Evolutionary conservation across 306 rosid species (phyloP), one percentile per base, ranked within the genome.

Genomic region (Rosa chinensis): DNA sequence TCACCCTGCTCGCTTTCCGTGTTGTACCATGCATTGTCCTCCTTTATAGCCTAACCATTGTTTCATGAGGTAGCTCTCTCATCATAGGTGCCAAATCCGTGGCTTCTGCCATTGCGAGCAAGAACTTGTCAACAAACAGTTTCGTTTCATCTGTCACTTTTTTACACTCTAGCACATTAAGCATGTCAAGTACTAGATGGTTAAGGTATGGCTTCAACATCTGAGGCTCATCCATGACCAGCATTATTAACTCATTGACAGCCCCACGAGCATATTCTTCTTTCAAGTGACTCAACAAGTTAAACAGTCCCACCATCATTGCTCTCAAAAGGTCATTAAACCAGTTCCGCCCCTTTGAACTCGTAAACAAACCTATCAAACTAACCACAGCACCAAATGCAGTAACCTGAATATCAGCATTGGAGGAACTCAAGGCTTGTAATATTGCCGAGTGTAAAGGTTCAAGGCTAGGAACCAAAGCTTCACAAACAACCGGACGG

Each of bases 321-420:
- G 52, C 78, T 21, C 78, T 21, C 78, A 74, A 40, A 55, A 58
- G 68, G 42, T 74, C 78, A 56, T 58, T 63, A 74, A 74, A 74
- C 78, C 78, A 74, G 63, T 74, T 74, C 40, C 78, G 21, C 67
- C 68, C 78, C 5, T 28, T 40, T 12, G 78, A 74, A n/a, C 25
- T 58, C 0, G 53, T n/a, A 59, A 74, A 74, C 68, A 74, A 56
- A 74, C 32, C 53, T 17, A 74, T 74, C 78, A 74, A 21, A 21
- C 78, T 74, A 6, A 74, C 78, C 40, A 74, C 78, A 58, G 78
- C 67, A 74, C 78, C 53, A 58, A 74, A 74, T 40, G 67, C 48
- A 20, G 78, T 44, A 3, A 74, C 68, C 68, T 74, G 78, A 56
- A 74, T 56, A 7, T 74, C 78, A 56, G 68, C 68, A 74, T 74